phyloP scores from a whole-genome alignment of 139 green algal species.

The Coelastrella sp. region DNA sequence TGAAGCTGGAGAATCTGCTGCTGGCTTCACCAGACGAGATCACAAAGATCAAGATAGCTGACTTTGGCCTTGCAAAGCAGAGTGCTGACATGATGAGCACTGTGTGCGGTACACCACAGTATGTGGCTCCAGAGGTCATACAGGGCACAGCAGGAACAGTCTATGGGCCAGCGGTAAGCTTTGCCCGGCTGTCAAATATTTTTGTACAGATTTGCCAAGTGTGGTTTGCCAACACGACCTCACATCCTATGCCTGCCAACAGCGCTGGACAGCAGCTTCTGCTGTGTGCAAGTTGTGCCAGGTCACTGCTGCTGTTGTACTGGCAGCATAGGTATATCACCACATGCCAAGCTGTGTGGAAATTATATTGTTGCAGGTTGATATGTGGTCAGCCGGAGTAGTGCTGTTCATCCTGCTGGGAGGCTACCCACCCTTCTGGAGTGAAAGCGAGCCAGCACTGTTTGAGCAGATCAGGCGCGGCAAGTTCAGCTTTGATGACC shows the following conservation, averaged over 20 bases:
- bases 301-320: no score
- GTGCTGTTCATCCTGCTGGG: constrained; percentile 91
- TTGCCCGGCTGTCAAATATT: not conserved
- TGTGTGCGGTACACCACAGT: constrained; percentile 92
- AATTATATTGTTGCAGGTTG: constrained; percentile 41
- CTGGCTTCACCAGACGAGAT: constrained; percentile 81
- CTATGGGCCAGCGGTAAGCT: constrained; percentile 61
- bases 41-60: constrained; percentile 75
- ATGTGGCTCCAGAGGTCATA: constrained; percentile 96
- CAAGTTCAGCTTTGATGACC: constrained; percentile 84
- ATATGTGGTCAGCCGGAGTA: constrained; percentile 86
- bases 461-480: constrained; percentile 91
- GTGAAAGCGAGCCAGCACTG: constrained; percentile 89
- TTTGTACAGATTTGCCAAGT: no score
- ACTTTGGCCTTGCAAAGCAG: constrained; percentile 94
- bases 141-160: constrained; percentile 49
- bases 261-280: no score
- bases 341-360: no score
- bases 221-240: no score
- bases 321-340: no score
- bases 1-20: constrained; percentile 97
- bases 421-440: constrained; percentile 94
- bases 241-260: no score
- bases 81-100: constrained; percentile 76
- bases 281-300: no score